Conservation (phyloP, 108 stramenopile species). For the Pseudonitzschia delicatissima region DNA sequence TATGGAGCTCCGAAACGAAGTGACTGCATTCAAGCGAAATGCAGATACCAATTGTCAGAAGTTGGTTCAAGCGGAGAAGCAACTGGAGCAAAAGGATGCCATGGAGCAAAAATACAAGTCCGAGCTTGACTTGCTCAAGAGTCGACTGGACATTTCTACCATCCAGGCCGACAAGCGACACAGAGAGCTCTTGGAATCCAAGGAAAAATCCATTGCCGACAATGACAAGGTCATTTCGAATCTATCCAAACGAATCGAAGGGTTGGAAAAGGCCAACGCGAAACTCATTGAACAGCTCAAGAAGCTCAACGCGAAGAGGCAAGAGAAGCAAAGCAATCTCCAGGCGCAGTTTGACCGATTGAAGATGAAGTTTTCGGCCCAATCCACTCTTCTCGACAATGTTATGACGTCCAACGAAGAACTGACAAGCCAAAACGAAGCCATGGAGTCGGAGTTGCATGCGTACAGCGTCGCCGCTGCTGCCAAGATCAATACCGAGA, state of each 20-base stretch:
- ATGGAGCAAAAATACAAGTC: not conserved
- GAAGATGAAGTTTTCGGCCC: not conserved
- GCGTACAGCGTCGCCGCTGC: no score
- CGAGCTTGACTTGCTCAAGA: not conserved
- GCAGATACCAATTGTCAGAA: not conserved
- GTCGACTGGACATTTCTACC: not conserved
- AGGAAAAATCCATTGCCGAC: not conserved
- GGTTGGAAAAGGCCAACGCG: not conserved
- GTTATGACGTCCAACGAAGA: not conserved
- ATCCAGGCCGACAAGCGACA: constrained; percentile 5
- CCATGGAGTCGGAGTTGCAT: no score
- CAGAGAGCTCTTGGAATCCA: not conserved
- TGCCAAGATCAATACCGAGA: not conserved
- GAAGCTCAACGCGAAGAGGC: not conserved
- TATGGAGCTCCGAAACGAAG: no score
- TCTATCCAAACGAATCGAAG: not conserved
- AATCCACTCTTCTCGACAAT: not conserved
- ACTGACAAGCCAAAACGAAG: not conserved
- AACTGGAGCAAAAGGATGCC: not conserved
- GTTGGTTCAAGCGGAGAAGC: not conserved
- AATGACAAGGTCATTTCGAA: not conserved
- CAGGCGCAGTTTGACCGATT: not conserved
- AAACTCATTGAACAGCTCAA: not conserved
- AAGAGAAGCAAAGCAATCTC: not conserved
- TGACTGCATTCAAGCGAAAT: not conserved